Evolutionary conservation across 78 protist genomes (phyloP).

Genomic region (Pigoraptor vietnamica): DNA sequence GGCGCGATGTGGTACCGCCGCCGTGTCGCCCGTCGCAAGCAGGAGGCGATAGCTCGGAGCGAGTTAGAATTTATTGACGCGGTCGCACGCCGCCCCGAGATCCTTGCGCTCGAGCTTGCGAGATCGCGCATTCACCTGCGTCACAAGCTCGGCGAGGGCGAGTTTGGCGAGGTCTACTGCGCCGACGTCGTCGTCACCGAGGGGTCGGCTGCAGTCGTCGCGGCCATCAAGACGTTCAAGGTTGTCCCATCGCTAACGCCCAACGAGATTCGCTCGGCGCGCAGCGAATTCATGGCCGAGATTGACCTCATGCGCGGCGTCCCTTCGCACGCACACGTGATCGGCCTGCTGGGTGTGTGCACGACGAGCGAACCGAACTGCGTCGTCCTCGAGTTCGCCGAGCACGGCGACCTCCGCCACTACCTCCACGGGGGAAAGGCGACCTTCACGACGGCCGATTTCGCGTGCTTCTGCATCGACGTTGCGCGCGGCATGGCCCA

Average conservation of each 20-base stretch:
- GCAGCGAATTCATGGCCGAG: background rate
- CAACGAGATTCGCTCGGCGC: background rate
- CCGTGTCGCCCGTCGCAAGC: background rate
- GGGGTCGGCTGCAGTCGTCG: background rate
- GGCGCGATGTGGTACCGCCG: background rate
- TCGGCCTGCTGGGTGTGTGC: background rate
- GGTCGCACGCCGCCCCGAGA: background rate
- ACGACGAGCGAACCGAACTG: background rate
- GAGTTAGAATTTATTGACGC: background rate
- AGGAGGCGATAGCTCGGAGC: background rate
- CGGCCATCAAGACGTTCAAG: background rate
- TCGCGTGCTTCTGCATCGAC: too few species aligned
- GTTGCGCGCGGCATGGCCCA: too few species aligned
- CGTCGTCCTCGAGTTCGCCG: background rate
- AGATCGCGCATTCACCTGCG: background rate
- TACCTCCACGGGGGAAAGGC: background rate
- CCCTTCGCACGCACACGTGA: background rate
- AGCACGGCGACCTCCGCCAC: background rate
- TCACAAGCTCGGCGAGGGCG: background rate
- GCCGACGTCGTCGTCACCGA: background rate
- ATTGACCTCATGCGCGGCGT: background rate
- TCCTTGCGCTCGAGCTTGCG: background rate
- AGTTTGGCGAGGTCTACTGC: background rate
- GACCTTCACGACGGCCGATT: background rate
- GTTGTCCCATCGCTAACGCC: background rate